A percentile compares a stretch with the other conserved stretches of the same genome.
Evolutionary conservation across 139 green algal species (phyloP).

Genomic region (Micromonas pusilla): DNA sequence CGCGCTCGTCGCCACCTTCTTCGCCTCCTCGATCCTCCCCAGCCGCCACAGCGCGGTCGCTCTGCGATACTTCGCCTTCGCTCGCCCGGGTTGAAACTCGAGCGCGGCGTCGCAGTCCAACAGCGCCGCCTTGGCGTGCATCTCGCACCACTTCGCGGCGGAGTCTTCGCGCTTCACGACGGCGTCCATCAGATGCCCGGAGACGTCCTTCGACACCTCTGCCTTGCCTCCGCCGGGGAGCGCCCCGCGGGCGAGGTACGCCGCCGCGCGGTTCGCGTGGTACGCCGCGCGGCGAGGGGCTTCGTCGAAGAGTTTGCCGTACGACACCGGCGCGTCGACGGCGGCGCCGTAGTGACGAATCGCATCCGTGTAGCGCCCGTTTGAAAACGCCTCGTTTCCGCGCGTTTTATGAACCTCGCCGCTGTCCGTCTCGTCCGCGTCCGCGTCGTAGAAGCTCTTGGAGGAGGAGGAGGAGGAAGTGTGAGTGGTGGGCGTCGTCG

Average conservation of each 20-base stretch:
- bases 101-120: constrained; percentile 68
- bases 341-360: neutral
- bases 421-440: too few relatives aligned
- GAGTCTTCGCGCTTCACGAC: neutral
- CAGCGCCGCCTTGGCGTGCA: constrained; percentile 40
- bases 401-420: too few relatives aligned
- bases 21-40: neutral
- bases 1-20: neutral
- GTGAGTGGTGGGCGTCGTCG: neutral
- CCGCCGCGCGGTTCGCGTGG: neutral
- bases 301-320: neutral
- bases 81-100: constrained; percentile 65
- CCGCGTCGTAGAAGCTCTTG: too few relatives aligned
- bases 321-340: neutral
- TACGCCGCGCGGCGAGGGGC: neutral
- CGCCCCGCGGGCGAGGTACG: neutral
- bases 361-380: neutral
- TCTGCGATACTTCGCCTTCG: constrained; percentile 86
- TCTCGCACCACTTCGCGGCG: neutral
- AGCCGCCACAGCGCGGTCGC: constrained; percentile 54
- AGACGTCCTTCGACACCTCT: neutral
- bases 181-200: neutral
- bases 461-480: too few relatives aligned
- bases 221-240: neutral
- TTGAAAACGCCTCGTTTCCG: neutral